phyloP scores from a whole-genome alignment of 768 basidiomycete genomes.

The Leccinum arenicola region DNA sequence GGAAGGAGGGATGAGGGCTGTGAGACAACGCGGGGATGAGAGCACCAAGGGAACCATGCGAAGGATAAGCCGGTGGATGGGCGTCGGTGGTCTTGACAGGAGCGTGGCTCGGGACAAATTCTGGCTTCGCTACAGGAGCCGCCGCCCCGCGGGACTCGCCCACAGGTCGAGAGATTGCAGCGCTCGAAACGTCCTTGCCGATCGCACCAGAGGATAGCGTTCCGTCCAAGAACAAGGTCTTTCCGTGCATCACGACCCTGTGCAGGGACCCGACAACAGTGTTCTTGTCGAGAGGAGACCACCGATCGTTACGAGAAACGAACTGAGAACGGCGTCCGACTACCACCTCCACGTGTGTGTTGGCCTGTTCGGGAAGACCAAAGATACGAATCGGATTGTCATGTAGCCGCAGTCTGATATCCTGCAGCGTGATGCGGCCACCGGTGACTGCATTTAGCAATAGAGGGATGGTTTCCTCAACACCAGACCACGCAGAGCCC shows the following conservation, averaged over 20 bases:
- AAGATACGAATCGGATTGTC: conserved; percentile 95
- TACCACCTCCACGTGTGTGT: conserved; percentile 92
- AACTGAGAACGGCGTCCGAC: conserved; percentile 72
- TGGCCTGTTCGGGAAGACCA: conserved; percentile 78
- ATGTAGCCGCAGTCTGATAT: conserved; percentile 77
- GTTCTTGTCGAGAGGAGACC: conserved; percentile 80
- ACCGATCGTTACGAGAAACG: conserved; percentile 45
- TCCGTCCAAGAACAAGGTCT: conserved; percentile 90
- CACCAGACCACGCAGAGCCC: conserved; percentile 70
- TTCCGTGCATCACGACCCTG: conserved; percentile 85
- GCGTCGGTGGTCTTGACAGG: conserved; percentile 31
- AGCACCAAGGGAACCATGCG: conserved; percentile 10
- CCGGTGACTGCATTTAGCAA: conserved; percentile 82
- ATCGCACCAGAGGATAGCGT: conserved; percentile 52
- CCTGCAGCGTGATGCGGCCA: conserved; percentile 76
- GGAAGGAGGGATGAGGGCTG: conserved; percentile 78
- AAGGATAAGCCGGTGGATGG: conserved; percentile 15
- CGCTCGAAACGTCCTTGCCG: conserved; percentile 72
- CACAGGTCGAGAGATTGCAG: conserved; percentile 45
- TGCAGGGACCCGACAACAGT: conserved; percentile 75
- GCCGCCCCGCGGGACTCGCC: conserved; percentile 28
- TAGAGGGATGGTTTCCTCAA: conserved; percentile 84
- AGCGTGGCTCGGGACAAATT: conserved; percentile 30
- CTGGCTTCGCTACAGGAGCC: conserved; percentile 22
- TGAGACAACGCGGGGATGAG: conserved; percentile 21